Evolutionary conservation across 2,329 filamentous ascomycete species (phyloP), one percentile per base, ranked within the genome.

Genomic region (Colletotrichum tropicale): DNA sequence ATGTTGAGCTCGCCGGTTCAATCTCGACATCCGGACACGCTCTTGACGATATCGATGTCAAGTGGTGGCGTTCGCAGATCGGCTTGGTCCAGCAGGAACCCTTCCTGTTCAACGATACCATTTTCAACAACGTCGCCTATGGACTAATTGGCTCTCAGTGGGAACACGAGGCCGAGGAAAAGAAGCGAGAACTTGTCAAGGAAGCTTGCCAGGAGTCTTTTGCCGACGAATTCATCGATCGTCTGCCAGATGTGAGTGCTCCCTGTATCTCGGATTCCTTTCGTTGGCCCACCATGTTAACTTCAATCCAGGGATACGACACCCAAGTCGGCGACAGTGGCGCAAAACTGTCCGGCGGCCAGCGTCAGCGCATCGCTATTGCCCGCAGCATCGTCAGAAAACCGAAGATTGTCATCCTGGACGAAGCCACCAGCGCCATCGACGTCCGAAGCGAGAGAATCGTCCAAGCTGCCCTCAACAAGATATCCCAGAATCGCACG

Each of bases 291-390:
- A 21, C 7, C 0, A 13, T 18, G 38, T 32, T 60, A 9, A 74
- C 38, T n/a, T 34, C 4, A 28, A 6, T 15, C 21, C 12, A 94
- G 86, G 91, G 92, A 2, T 96, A 96, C 80, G 89, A 93, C 6
- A 95, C 95, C 0, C 84, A 90, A 10, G 94, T 97, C 2, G 74
- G 74, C 13, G 74, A 76, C 38, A 66, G 66, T 16, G 94, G 95
- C 6, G 93, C 94, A 64, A 95, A 94, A 81, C 86, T 98, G 2
- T 95, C 93, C 13, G 94, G 95, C n/a, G 95, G 95, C 1, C 95
- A 98, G 82, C 91, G 94, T n/a, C 95, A 98, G 82, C 91, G 95
- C 7, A 89, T 98, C 28, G 94, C 94, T 3, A 96, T 96, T 76
- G 94, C 94, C 2, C 89, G 94, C 34, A 93, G 92, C 52, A 95